A percentile compares a stretch with the other conserved stretches of the same genome.
Conservation (phyloP, 2,329 filamentous ascomycete genomes). For the Xylariaceae sp. region DNA sequence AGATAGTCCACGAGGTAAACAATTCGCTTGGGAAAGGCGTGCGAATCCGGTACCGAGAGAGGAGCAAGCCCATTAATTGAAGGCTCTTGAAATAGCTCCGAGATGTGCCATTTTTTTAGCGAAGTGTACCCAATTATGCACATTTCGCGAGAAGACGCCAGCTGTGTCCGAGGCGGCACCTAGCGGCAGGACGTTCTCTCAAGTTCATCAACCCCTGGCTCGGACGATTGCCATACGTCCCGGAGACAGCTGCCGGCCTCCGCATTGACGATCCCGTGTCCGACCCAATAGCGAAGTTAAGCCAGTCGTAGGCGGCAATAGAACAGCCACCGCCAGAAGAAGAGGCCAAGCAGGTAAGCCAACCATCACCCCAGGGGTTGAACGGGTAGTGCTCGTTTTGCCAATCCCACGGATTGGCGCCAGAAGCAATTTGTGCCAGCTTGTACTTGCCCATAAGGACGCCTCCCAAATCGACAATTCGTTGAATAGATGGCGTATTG, state of each 20-base stretch:
- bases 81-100: conserved; percentile 41
- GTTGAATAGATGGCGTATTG: conserved; percentile 40
- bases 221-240: conserved; percentile 39
- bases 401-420: conserved; percentile 34
- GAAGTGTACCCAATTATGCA: too few relatives aligned
- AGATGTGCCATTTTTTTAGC: too few relatives aligned
- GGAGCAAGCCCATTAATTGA: conserved; percentile 46
- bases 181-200: conserved; percentile 33
- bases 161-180: conserved; percentile 37
- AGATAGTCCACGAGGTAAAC: conserved; percentile 49
- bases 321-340: conserved; percentile 42
- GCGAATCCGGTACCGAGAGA: conserved; percentile 43
- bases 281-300: conserved; percentile 46
- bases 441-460: conserved; percentile 45
- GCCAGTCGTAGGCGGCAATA: conserved; percentile 47
- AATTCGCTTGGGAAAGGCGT: conserved; percentile 46
- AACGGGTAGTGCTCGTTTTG: conserved; percentile 40
- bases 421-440: conserved; percentile 43
- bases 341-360: conserved; percentile 40
- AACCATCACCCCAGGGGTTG: conserved; percentile 46
- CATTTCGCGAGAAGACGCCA: conserved; percentile 37
- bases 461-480: conserved; percentile 42
- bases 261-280: conserved; percentile 41
- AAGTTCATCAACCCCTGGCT: conserved; percentile 36
- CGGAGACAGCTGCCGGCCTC: conserved; percentile 36